phyloP scores from a whole-genome alignment of 2,329 filamentous ascomycete genomes.

The Botrytis fragariae region DNA sequence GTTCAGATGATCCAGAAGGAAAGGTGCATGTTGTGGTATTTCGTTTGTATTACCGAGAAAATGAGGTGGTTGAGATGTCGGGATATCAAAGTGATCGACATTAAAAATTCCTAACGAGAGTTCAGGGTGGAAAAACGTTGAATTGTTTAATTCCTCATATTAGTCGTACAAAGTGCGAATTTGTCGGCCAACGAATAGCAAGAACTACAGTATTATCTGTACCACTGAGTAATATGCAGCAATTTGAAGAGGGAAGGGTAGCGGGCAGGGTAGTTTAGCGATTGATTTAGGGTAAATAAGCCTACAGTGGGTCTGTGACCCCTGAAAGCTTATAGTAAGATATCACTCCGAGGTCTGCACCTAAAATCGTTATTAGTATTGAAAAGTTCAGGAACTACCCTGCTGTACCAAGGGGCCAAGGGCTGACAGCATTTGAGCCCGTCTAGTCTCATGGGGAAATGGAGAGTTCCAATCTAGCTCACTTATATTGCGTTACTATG shows the following conservation, averaged over 20 bases:
- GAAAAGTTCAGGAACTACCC: not conserved
- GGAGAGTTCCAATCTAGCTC: not conserved
- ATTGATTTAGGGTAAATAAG: conserved; percentile 9
- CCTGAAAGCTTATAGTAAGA: not conserved
- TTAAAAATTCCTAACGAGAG: not conserved
- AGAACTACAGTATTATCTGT: not conserved
- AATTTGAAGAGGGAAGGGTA: conserved; percentile 5
- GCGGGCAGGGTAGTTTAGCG: conserved; percentile 4
- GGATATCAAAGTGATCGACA: not conserved
- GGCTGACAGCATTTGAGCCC: not conserved
- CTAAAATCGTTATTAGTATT: not conserved
- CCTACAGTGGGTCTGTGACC: not conserved
- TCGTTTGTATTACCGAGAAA: conserved; percentile 6
- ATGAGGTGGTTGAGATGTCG: not conserved
- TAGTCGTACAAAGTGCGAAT: not conserved
- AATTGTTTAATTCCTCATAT: not conserved
- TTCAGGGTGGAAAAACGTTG: not conserved
- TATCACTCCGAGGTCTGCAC: not conserved
- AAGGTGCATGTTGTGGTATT: not conserved
- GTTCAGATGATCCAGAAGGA: conserved; percentile 1
- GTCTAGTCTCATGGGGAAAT: not conserved
- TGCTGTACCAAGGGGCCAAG: not conserved
- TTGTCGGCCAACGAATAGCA: not conserved
- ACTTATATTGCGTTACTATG: not conserved
- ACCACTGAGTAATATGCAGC: not conserved